Evolutionary conservation across 495 filamentous ascomycete genomes (phyloP).

Genomic region (Platismatia glauca): DNA sequence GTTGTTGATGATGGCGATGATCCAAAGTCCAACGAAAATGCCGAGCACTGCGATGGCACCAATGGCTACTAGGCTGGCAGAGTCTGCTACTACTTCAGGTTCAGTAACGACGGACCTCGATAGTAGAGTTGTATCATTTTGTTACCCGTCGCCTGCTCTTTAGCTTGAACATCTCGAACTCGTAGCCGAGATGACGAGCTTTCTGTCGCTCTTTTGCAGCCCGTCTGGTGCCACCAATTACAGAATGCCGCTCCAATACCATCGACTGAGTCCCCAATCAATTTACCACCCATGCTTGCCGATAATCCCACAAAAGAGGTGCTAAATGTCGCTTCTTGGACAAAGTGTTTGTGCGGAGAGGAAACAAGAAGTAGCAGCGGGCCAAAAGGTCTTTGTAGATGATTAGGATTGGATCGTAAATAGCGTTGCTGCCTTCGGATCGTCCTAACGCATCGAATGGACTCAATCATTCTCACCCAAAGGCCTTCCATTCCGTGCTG

Average conservation of each 20-base stretch:
- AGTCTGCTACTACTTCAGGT: neutral
- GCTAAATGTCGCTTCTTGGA: neutral
- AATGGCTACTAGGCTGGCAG: neutral
- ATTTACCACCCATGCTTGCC: neutral
- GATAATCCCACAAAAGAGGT: neutral
- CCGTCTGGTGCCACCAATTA: neutral
- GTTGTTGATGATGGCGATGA: neutral
- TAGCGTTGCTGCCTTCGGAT: neutral
- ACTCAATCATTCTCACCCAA: neutral
- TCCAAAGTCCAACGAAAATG: neutral
- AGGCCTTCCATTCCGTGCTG: neutral
- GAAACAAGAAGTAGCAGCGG: neutral
- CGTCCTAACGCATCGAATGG: neutral
- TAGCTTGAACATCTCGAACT: neutral
- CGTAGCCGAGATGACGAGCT: neutral
- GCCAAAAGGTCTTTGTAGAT: neutral
- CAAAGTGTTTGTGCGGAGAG: neutral
- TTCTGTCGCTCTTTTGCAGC: neutral
- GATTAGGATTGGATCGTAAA: neutral
- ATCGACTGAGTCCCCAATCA: too few species aligned
- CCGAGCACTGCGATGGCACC: neutral
- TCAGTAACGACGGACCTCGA: neutral
- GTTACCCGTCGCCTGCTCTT: neutral
- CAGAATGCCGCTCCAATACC: neutral
- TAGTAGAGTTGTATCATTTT: neutral